Percentiles rank a stretch among this genome's conserved stretches.
These are phyloP conservation scores for Pholiota microspora DNA, from an alignment of 768 basidiomycete species.

Conservation along the genomic window DNA sequence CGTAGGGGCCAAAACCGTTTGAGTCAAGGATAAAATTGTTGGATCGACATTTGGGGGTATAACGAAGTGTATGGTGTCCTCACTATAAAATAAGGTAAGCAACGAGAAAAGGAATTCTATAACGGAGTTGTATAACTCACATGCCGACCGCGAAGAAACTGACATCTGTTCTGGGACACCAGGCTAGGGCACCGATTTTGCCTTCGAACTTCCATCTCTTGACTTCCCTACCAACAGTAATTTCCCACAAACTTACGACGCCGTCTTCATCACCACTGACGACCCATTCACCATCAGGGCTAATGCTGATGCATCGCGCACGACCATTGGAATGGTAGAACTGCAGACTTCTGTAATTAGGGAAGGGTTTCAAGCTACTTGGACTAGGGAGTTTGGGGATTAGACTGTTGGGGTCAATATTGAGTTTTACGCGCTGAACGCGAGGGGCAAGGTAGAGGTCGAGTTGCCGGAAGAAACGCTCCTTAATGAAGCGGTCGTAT, in stretches of 20 bases:
- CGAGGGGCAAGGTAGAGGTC: slow-evolving; percentile 97
- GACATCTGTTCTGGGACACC: slow-evolving; percentile 89
- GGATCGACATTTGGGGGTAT: slow-evolving; percentile 77
- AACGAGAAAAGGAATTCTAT: slow-evolving; percentile 2
- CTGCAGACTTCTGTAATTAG: slow-evolving; percentile 73
- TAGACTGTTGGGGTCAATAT: slow-evolving; percentile 87
- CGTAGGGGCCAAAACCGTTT: slow-evolving; percentile 58
- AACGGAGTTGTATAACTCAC: slow-evolving; percentile 51
- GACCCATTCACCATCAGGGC: slow-evolving; percentile 90
- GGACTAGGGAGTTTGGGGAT: slow-evolving; percentile 95
- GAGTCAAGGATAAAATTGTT: slow-evolving; percentile 54
- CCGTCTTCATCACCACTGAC: slow-evolving; percentile 91
- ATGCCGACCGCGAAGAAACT: slow-evolving; percentile 75
- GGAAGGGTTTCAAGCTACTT: slow-evolving; percentile 90
- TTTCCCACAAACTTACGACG: slow-evolving; percentile 86
- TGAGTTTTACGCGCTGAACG: slow-evolving; percentile 81
- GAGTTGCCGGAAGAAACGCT: slow-evolving; percentile 90
- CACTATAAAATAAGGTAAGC: slow-evolving; percentile 44
- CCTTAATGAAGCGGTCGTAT: slow-evolving; percentile 88
- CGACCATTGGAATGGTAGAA: slow-evolving; percentile 67
- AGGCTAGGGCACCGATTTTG: slow-evolving; percentile 83
- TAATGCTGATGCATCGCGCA: slow-evolving; percentile 73
- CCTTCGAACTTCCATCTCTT: slow-evolving; percentile 81
- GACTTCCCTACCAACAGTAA: slow-evolving; percentile 83
- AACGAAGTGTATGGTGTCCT: slow-evolving; percentile 76